phyloP scores from a whole-genome alignment of 2,329 filamentous ascomycete genomes.

The Neobulgaria alba region DNA sequence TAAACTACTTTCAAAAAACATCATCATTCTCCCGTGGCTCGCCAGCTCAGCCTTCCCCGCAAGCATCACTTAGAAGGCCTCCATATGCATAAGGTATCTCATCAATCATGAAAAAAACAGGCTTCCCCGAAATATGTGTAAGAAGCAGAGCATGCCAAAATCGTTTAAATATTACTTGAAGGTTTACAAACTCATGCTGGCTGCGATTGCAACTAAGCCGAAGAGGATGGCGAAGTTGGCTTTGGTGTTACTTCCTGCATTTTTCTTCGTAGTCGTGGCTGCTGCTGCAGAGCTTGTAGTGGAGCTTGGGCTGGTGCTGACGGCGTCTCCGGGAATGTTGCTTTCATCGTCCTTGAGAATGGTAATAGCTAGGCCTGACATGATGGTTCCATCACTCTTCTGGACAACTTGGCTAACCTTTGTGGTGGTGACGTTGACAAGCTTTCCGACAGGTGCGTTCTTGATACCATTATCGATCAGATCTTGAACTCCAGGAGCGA shows the following conservation, averaged over 20 bases:
- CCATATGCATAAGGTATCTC: neutral
- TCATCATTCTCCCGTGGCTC: too few species aligned
- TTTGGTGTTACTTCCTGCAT: neutral
- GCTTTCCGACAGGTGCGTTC: slow-evolving; percentile 53
- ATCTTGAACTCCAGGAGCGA: slow-evolving; percentile 57
- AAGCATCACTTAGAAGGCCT: neutral
- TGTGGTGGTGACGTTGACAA: slow-evolving; percentile 49
- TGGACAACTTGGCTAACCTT: slow-evolving; percentile 50
- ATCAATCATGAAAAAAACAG: slow-evolving; percentile 5
- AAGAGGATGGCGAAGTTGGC: too few species aligned
- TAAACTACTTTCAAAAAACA: too few species aligned
- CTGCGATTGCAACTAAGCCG: too few species aligned
- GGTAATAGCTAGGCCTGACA: slow-evolving; percentile 55
- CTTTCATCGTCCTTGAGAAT: slow-evolving; percentile 39
- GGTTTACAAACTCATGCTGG: too few species aligned
- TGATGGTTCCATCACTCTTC: slow-evolving; percentile 43
- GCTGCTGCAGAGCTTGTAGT: slow-evolving; percentile 11
- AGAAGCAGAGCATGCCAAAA: too few species aligned
- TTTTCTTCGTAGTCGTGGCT: slow-evolving; percentile 12
- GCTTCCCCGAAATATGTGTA: slow-evolving; percentile 10
- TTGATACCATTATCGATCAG: slow-evolving; percentile 71
- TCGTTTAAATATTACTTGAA: too few species aligned
- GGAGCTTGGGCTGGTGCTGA: neutral
- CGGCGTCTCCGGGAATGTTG: slow-evolving; percentile 5
- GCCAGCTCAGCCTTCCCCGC: too few species aligned